Base-by-base conservation (phyloP, 352 stramenopile genomes). In the Chrysophaeum taylorii region DNA sequence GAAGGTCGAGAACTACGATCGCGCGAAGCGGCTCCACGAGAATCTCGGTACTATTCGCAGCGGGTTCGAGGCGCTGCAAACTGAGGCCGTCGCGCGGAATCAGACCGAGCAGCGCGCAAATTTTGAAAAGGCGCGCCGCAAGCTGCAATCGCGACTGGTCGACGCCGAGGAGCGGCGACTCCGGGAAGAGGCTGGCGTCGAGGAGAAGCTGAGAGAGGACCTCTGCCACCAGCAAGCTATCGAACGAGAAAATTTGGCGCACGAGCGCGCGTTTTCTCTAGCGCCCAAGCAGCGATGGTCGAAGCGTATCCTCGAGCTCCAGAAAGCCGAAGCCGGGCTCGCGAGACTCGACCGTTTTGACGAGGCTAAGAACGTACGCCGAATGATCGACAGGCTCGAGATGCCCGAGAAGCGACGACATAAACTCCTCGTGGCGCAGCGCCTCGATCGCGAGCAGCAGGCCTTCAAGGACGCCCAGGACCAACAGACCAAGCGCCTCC, bases 371-470 rank as follows among this genome's bases (percentile, higher is more conserved):
- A 66, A 66, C 31, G 57, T 66, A 36, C 57, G 57, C 2, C 1
- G 33, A 1, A 66, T 45, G 35, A 23, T 66, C 57, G 57, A 66
- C 57, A 42, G 31, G 57, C 15, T 66, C 57, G 57, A 66, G 57
- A 36, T 9, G 2, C 57, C 57, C 12, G 57, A 23, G 57, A 2
- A 7, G 14, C 31, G 35, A 2, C 23, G 16, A 1, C 36, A 66
- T 36, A 18, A 7, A 1, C 7, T 2, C 12, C 4, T 2, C 33
- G 0, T 42, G 14, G 31, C 31, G 2, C 33, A 27, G 2, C 2
- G 4, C 2, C 1, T 43, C 1, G 31, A 16, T 18, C 14, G 18
- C 4, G 33, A 2, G 33, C 31, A 33, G 23, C 33, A 16, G 1
- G 5, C 1, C 12, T 33, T 66, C 12, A 25, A n/a, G 33, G 18